These are phyloP conservation scores for Aspergillus calidoustus DNA, from an alignment of 2,329 filamentous ascomycete genomes.

Conservation along the genomic window DNA sequence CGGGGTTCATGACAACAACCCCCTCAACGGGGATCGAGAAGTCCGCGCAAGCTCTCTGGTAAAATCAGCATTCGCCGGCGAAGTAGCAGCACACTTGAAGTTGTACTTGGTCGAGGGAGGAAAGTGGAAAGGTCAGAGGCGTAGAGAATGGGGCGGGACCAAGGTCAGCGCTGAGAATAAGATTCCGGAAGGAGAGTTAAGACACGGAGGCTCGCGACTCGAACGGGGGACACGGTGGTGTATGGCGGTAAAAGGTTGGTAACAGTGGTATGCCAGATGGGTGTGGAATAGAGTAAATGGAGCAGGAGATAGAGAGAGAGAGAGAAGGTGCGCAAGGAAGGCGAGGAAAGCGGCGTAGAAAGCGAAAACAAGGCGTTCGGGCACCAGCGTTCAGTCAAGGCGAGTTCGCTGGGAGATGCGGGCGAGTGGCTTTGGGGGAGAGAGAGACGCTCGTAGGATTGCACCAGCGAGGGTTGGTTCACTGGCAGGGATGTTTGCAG, in stretches of 20 bases:
- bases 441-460: constrained; percentile 22
- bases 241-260: background rate
- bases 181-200: constrained; percentile 2
- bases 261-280: background rate
- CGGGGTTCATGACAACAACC: constrained; percentile 50
- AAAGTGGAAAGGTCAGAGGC: background rate
- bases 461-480: constrained; percentile 34
- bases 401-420: constrained; percentile 34
- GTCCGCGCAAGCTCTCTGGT: constrained; percentile 35
- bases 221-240: background rate
- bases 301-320: background rate
- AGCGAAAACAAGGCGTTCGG: constrained; percentile 42
- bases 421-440: constrained; percentile 34
- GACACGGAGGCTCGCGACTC: constrained; percentile 1
- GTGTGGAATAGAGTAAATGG: background rate
- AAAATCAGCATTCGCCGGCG: constrained; percentile 44
- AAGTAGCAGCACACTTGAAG: constrained; percentile 16
- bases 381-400: constrained; percentile 38
- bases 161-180: constrained; percentile 2
- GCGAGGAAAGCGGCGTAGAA: constrained; percentile 28
- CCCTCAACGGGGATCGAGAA: constrained; percentile 43
- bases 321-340: constrained; percentile 14
- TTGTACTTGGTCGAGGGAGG: constrained; percentile 1
- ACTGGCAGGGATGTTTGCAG: constrained; percentile 40
- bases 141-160: constrained; percentile 9